phyloP scores from a whole-genome alignment of 257 asterid species.

The Solanum lycopersicoides region DNA sequence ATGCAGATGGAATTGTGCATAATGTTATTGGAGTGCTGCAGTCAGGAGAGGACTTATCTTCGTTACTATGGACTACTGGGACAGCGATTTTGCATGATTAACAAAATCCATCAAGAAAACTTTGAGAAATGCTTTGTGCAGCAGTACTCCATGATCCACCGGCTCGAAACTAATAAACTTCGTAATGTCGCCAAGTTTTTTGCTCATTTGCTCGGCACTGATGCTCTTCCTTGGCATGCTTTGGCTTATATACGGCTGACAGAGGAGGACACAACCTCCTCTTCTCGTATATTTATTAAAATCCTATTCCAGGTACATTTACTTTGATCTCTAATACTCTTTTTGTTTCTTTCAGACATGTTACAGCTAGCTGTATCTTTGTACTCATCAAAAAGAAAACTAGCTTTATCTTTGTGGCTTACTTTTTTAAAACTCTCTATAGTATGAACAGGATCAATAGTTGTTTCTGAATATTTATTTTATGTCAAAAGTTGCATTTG shows the following conservation, averaged over 20 bases:
- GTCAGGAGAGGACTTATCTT: constrained; percentile 94
- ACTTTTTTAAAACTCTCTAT: neutral
- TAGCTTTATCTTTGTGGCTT: neutral
- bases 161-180: constrained; percentile 80
- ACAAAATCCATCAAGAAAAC: constrained; percentile 71
- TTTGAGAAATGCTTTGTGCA: constrained; percentile 78
- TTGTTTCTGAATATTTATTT: neutral
- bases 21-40: constrained; percentile 95
- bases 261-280: constrained; percentile 93
- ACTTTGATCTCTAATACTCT: neutral
- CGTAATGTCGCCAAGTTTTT: constrained; percentile 90
- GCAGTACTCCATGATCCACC: constrained; percentile 89
- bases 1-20: constrained; percentile 83
- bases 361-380: neutral
- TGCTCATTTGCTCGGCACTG: constrained; percentile 85
- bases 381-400: neutral
- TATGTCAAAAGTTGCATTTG: neutral
- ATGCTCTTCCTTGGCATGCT: constrained; percentile 81
- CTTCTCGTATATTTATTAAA: constrained; percentile 91
- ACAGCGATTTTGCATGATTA: constrained; percentile 87
- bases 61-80: constrained; percentile 91
- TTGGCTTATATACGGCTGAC: constrained; percentile 78
- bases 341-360: neutral
- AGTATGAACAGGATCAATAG: neutral
- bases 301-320: constrained; percentile 82